phyloP scores from a whole-genome alignment of 495 filamentous ascomycete species.

The Cercophora samala region DNA sequence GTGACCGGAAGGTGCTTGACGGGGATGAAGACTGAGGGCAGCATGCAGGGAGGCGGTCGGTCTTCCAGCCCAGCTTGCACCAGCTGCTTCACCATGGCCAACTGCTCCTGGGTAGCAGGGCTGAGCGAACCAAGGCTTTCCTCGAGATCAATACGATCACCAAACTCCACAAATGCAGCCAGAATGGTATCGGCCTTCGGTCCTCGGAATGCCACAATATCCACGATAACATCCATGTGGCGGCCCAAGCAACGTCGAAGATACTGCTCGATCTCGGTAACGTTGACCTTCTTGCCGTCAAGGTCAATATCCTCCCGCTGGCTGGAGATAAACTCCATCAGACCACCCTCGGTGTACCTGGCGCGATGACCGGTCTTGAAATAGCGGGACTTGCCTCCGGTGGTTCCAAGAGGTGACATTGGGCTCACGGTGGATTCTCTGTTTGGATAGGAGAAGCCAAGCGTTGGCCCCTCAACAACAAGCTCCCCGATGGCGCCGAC shows the following conservation, averaged over 20 bases:
- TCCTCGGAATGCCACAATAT: slow-evolving; percentile 42
- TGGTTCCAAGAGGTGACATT: slow-evolving; percentile 24
- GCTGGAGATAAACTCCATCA: slow-evolving; percentile 44
- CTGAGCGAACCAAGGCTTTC: slow-evolving; percentile 35
- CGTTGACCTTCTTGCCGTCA: slow-evolving; percentile 34
- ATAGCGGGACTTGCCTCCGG: slow-evolving; percentile 25
- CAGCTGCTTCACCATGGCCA: slow-evolving; percentile 39
- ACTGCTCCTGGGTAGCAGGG: slow-evolving; percentile 34
- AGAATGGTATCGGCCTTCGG: slow-evolving; percentile 32
- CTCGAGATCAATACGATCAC: slow-evolving; percentile 35
- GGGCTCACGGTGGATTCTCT: slow-evolving; percentile 30
- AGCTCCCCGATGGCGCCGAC: slow-evolving; percentile 49
- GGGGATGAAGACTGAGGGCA: slow-evolving; percentile 44
- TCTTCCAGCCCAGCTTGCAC: slow-evolving; percentile 38
- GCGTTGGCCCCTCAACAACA: slow-evolving; percentile 45
- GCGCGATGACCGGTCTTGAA: slow-evolving; percentile 46
- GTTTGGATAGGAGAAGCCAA: slow-evolving; percentile 37
- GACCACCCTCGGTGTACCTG: slow-evolving; percentile 42
- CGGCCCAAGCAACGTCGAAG: slow-evolving; percentile 45
- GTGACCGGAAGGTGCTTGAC: slow-evolving; percentile 44
- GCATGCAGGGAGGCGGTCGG: slow-evolving; percentile 32
- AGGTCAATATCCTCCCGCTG: slow-evolving; percentile 31
- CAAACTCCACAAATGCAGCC: slow-evolving; percentile 46
- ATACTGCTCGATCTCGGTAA: slow-evolving; percentile 43
- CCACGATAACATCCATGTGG: slow-evolving; percentile 45